Evolutionary conservation across 2,329 filamentous ascomycete species (phyloP).

Genomic region (Trichoderma sp.): DNA sequence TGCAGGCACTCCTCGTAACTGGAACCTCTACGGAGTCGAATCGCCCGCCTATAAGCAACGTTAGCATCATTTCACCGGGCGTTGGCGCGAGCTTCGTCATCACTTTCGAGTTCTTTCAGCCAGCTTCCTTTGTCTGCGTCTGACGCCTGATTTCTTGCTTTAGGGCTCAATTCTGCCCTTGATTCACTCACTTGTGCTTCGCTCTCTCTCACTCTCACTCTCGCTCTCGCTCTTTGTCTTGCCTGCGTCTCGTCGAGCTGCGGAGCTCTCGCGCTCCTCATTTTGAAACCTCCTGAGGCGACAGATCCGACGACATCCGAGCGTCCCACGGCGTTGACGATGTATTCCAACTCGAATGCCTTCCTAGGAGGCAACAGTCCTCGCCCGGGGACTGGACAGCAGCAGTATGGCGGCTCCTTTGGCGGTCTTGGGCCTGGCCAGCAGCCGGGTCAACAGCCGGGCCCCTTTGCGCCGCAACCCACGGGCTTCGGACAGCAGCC

Average conservation of each 20-base stretch:
- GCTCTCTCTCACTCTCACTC: background rate
- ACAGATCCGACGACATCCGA: background rate
- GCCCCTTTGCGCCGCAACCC: slow-evolving; percentile 57
- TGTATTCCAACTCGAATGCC: slow-evolving; percentile 89
- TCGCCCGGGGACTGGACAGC: slow-evolving; percentile 59
- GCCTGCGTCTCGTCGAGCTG: slow-evolving; percentile 19
- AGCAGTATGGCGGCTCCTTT: slow-evolving; percentile 56
- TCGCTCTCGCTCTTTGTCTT: background rate
- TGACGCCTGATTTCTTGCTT: slow-evolving; percentile 17
- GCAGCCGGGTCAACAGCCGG: slow-evolving; percentile 49
- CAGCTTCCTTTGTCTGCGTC: slow-evolving; percentile 7
- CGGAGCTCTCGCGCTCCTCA: slow-evolving; percentile 30
- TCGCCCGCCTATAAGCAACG: background rate
- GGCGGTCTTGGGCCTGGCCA: slow-evolving; percentile 41
- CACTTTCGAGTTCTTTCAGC: slow-evolving; percentile 4
- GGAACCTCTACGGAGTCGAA: background rate
- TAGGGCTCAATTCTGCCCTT: background rate
- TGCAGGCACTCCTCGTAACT: slow-evolving; percentile 10
- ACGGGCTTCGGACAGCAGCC: slow-evolving; percentile 58
- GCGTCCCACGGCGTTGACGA: slow-evolving; percentile 39
- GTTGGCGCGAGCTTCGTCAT: slow-evolving; percentile 24
- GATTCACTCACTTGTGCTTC: background rate
- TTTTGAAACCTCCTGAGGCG: slow-evolving; percentile 10
- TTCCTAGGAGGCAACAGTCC: slow-evolving; percentile 77
- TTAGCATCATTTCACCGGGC: slow-evolving; percentile 10